Evolutionary conservation across 129 eudicot genomes (phyloP).

Genomic region (Rutidosis leptorrhynchoides): DNA sequence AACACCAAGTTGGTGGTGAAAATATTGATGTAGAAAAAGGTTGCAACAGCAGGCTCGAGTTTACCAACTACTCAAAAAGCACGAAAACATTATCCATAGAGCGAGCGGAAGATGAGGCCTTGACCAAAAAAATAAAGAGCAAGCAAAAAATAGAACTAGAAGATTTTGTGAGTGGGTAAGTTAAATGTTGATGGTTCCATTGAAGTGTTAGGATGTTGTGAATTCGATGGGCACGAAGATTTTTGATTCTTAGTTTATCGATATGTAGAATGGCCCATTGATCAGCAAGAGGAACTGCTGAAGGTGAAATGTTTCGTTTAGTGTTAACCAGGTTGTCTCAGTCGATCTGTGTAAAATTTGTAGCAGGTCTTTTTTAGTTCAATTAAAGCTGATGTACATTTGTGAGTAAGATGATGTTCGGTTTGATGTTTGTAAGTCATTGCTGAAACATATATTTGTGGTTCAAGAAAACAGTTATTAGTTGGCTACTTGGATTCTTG

Average conservation of each 20-base stretch:
- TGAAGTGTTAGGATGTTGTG: no score
- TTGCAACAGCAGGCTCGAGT: constrained; percentile 34
- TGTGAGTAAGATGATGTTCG: not conserved
- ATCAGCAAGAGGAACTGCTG: no score
- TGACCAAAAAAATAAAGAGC: constrained; percentile 15
- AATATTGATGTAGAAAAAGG: constrained; percentile 20
- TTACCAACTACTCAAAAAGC: constrained; percentile 26
- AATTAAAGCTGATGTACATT: not conserved
- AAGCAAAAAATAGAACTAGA: constrained; percentile 23
- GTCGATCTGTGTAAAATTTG: not conserved
- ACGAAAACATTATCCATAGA: constrained; percentile 6
- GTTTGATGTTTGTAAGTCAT: no score
- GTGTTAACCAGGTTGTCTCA: not conserved
- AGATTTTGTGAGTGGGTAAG: no score
- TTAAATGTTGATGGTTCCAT: no score
- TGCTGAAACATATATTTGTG: no score
- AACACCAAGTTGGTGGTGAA: constrained; percentile 17
- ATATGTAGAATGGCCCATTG: no score
- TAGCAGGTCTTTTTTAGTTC: not conserved
- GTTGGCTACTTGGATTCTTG: no score
- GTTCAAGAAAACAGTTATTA: no score
- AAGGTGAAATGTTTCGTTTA: not conserved
- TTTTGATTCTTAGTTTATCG: no score
- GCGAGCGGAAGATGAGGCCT: not conserved
- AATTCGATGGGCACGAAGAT: no score